Percentiles rank a stretch among this genome's conserved stretches.
Evolutionary conservation across 208 protist genomes (phyloP).

Genomic region (Tritrichomonas musculus): DNA sequence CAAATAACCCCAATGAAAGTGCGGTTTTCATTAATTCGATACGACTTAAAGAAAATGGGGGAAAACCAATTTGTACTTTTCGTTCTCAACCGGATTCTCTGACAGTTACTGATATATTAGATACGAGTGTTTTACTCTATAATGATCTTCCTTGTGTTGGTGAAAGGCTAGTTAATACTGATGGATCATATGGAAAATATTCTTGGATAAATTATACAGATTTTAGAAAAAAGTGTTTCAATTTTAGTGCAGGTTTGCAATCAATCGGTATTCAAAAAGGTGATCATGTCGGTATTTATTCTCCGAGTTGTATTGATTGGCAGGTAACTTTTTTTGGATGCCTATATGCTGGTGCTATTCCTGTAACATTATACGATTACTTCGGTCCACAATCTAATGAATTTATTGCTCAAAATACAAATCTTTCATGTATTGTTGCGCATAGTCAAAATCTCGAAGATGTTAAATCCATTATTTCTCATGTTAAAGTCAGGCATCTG

Average conservation of each 20-base stretch:
- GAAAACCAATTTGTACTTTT: not conserved
- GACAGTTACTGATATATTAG: not conserved
- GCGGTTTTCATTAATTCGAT: not conserved
- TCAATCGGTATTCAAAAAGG: not conserved
- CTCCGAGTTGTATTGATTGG: not conserved
- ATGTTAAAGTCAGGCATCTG: too few relatives aligned
- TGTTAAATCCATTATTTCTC: too few relatives aligned
- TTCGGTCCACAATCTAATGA: not conserved
- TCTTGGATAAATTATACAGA: not conserved
- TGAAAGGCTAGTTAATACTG: not conserved
- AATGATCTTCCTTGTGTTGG: not conserved
- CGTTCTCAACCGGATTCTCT: not conserved
- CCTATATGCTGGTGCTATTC: not conserved
- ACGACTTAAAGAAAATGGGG: not conserved
- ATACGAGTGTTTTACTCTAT: not conserved
- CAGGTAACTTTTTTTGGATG: not conserved
- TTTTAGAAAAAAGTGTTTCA: not conserved
- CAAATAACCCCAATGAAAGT: not conserved
- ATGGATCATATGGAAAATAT: not conserved
- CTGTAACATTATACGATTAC: not conserved
- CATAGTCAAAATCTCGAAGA: not conserved
- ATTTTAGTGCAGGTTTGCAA: not conserved
- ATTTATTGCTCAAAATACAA: too few relatives aligned
- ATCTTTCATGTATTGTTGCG: not conserved
- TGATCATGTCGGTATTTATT: not conserved